Percentiles rank a stretch among this genome's conserved stretches.
These are phyloP conservation scores for Candida glaebosa DNA, from an alignment of 805 yeast genomes.

Conservation along the genomic window DNA sequence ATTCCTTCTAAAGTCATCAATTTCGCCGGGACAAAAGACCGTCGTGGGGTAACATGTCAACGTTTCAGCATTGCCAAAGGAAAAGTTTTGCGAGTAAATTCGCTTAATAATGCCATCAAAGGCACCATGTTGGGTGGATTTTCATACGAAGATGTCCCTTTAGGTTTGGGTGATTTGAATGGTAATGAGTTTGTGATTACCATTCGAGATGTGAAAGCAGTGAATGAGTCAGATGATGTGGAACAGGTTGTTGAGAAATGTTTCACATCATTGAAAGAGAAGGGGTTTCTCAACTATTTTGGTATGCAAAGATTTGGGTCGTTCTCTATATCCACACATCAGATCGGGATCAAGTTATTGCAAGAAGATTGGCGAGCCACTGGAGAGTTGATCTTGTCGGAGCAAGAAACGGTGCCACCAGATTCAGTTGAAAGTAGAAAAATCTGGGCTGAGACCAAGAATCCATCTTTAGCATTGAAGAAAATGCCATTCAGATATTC, in stretches of 20 bases:
- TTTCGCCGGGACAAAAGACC: constrained; percentile 94
- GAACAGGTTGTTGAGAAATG: constrained; percentile 47
- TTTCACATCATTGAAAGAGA: constrained; percentile 52
- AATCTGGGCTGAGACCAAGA: constrained; percentile 71
- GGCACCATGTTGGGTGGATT: constrained; percentile 71
- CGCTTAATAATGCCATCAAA: constrained; percentile 69
- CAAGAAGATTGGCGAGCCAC: constrained; percentile 77
- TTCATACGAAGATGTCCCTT: constrained; percentile 54
- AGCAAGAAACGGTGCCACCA: constrained; percentile 80
- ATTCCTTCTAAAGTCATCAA: constrained; percentile 68
- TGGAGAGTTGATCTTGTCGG: constrained; percentile 72
- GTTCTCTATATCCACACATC: constrained; percentile 87
- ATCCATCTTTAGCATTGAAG: constrained; percentile 62
- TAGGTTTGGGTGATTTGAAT: constrained; percentile 75
- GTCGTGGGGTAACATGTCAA: constrained; percentile 95
- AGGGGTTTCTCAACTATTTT: constrained; percentile 89
- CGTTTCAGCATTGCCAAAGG: constrained; percentile 65
- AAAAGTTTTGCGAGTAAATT: constrained; percentile 69
- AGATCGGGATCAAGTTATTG: constrained; percentile 70
- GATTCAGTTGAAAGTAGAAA: constrained; percentile 80
- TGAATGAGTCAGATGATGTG: constrained; percentile 29
- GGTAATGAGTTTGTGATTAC: constrained; percentile 91
- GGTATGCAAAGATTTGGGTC: constrained; percentile 99
- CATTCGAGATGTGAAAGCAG: constrained; percentile 62
- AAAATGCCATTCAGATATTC: constrained; percentile 84